Base-by-base conservation (phyloP, 176 grass and related monocot genomes). In the Cocos nucifera region DNA sequence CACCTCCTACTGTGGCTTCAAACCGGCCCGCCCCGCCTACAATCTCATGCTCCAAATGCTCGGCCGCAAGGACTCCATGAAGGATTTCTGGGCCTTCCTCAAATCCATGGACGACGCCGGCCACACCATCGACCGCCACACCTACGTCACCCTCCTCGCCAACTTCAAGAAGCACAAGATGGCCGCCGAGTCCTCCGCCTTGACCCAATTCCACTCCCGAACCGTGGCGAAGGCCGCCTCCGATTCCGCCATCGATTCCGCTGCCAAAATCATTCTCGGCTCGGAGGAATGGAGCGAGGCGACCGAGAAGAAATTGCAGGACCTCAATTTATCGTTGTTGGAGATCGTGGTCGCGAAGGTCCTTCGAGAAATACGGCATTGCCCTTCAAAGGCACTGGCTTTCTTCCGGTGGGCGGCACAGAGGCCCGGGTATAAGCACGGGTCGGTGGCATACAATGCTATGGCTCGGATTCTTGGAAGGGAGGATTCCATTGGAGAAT, bases 1-100 rank as follows among this genome's bases (percentile, higher is more conserved):
- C 50, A 51, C 69, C 17, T 64, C 70, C 4, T 48, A 62, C 52
- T 50, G 57, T 16, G 61, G 50, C 50, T 73, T 80, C 62, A 81
- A 69, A 4, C 76, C 86, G 3, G 66, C 63, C 17, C 71, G 73
- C 19, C 26, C 87, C n/a, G 62, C 84, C 4, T 91, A 97, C 76
- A 91, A 87, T 67, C 70, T 97, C 76, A 91, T 91, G 87, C 87
- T 97, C 22, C 87, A 81, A 69, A 81, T 83, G 58, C 73, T 97
- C 70, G 72, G 74, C 65, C 53, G 73, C 66, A 15, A 20, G 56
- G 69, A 77, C 17, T 75, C 39, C 39, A 22, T 77, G 1, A 15
- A 60, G 49, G 74, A 96, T 12, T 97, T 97, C 83, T 91, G 93
- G 93, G 55, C 76, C 63, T 81, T 97, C 76, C 69, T 97, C 73